Percentiles rank a stretch among this genome's conserved stretches.
phyloP scores from a whole-genome alignment of 306 rosid species.

The Parietaria judaica region DNA sequence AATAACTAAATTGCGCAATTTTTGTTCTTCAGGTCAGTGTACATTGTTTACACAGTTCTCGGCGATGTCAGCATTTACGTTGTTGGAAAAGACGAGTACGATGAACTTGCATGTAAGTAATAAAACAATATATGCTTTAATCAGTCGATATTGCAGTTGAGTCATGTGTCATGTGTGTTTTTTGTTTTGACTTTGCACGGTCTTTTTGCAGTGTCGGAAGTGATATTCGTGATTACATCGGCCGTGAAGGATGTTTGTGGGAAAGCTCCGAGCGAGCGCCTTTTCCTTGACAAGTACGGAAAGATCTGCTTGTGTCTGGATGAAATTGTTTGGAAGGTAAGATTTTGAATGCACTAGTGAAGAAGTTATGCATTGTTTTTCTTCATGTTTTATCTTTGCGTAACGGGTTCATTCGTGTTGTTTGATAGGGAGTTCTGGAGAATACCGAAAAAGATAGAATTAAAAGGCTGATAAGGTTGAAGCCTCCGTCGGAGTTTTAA shows the following conservation, averaged over 20 bases:
- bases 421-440: constrained; percentile 74
- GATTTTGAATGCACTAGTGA: constrained; percentile 7
- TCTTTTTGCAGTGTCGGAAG: constrained; percentile 67
- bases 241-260: constrained; percentile 90
- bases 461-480: constrained; percentile 77
- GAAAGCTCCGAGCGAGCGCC: constrained; percentile 83
- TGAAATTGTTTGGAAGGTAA: constrained; percentile 94
- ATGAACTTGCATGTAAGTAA: constrained; percentile 82
- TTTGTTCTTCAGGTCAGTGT: constrained; percentile 66
- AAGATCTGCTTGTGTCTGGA: constrained; percentile 85
- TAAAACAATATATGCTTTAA: not conserved
- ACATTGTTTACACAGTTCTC: constrained; percentile 81
- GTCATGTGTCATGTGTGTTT: not conserved
- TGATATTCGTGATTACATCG: constrained; percentile 72
- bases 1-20: not conserved
- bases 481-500: constrained; percentile 80
- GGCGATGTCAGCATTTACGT: constrained; percentile 87
- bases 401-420: constrained; percentile 20
- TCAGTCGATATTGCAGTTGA: not conserved
- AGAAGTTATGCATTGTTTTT: not conserved
- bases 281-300: constrained; percentile 93
- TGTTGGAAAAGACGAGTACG: constrained; percentile 88
- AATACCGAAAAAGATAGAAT: constrained; percentile 84
- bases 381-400: not conserved
- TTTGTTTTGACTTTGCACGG: not conserved